These are phyloP conservation scores for Geranomyces variabilis DNA, from an alignment of 192 early-diverging fungal genomes.

Conservation along the genomic window DNA sequence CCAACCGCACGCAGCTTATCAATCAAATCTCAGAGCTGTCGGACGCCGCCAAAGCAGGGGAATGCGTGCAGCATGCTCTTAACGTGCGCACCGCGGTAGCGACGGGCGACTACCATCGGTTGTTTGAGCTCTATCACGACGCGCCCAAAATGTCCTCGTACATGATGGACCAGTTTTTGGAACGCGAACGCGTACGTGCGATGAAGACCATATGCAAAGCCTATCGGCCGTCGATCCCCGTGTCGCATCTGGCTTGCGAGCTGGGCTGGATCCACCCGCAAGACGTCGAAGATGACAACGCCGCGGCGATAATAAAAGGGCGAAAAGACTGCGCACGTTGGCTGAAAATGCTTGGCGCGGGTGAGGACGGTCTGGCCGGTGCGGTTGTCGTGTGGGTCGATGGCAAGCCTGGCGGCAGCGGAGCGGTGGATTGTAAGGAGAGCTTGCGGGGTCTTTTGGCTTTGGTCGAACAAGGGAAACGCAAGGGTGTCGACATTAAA, in stretches of 20 bases:
- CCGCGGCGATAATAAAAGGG: background rate
- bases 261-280: constrained; percentile 64
- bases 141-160: constrained; percentile 88
- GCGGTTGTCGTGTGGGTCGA: constrained; percentile 20
- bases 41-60: constrained; percentile 63
- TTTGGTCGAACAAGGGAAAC: constrained; percentile 24
- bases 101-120: constrained; percentile 80
- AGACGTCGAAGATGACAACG: constrained; percentile 18
- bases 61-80: constrained; percentile 79
- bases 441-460: constrained; percentile 27
- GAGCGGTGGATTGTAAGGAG: constrained; percentile 40
- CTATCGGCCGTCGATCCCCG: constrained; percentile 66
- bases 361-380: background rate
- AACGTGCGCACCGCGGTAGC: constrained; percentile 78
- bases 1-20: constrained; percentile 86
- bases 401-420: constrained; percentile 7
- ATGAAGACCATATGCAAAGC: constrained; percentile 78
- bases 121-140: constrained; percentile 76
- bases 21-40: constrained; percentile 74
- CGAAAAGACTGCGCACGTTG: constrained; percentile 34
- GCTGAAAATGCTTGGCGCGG: constrained; percentile 20
- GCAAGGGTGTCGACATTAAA: constrained; percentile 55
- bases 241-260: constrained; percentile 63
- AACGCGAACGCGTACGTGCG: constrained; percentile 81
- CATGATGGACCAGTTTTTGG: constrained; percentile 91